Base-by-base conservation (phyloP, 768 basidiomycete species). In the Exidia glandulosa region DNA sequence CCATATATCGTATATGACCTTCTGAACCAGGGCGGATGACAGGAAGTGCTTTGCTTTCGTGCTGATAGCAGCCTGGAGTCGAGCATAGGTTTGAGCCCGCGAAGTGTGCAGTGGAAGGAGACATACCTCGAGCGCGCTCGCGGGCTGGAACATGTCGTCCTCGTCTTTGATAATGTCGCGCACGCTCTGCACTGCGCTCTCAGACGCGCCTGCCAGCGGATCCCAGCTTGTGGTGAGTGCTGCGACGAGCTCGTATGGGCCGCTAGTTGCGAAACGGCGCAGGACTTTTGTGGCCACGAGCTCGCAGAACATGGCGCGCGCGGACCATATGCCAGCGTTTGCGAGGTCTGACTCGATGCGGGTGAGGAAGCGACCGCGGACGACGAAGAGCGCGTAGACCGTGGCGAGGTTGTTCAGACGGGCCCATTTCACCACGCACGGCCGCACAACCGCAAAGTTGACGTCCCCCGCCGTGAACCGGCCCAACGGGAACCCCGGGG, bases 211-310 rank as follows among this genome's bases (percentile, higher is more conserved):
- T 33, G 87, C 80, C 57, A 95, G 80, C 2, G 93, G 89, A 69
- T 85, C 89, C 88, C 90, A 96, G 60, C 79, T 81, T 0, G 84
- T 85, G 0, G 89, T 93, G 57, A 97, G 73, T 30, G 89, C 87
- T 9, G 87, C 84, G 30, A 87, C 81, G 23, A 94, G 78, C 41
- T 67, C 64, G 50, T 54, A 31, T 27, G 50, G 25, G 30, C 30
- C 50, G 65, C 84, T 82, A 3, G 80, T 79, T 1, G 88, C 85
- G 66, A 89, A 94, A 32, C 79, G 78, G 25, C 79, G 82, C 12
- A 94, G 77, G 27, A 94, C 80, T 67, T 96, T 96, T 76, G 91
- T 84, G 9, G 94, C 92, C 23, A 96, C 72, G 16, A 96, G 81
- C 69, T 96, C 92, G 72, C 91, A 94, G 10, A 94, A 77, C 32